Base-by-base conservation (phyloP, 106 monocot genomes). In the Dactylorhiza incarnata region DNA sequence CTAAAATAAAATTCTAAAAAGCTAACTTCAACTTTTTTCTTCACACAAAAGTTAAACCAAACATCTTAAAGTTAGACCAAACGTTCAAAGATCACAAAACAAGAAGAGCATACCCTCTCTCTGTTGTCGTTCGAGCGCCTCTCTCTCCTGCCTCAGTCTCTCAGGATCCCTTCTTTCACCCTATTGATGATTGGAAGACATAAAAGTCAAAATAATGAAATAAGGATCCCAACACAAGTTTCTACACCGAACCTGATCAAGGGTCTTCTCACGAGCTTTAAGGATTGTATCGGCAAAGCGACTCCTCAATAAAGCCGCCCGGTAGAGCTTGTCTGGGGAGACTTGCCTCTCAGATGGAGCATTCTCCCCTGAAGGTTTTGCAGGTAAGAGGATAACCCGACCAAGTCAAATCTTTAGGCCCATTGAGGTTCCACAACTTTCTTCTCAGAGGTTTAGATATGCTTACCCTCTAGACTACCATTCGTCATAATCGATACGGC, bases 221-320 rank as follows among this genome's bases (percentile, higher is more conserved):
- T 49, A 49, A 4, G 45, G 0, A 24, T 11, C 46, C 44, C 49
- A 1, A 25, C 11, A 45, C 11, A 17, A 25, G 9, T 14, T 61
- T 5, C 22, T 15, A 43, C 7, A 77, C 73, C 86, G 45, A 78
- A 93, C 96, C 93, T 93, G 83, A 63, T 87, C 88, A 67, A 97
- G 87, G 43, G 93, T 82, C 75, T 97, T 93, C 78, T 97, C 96
- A 48, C 87, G 93, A 62, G 95, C 95, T 87, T 90, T 95, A 37
- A 95, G 81, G 61, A 95, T 95, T 26, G 95, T 95, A 76, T 95
- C 95, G 12, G 90, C 95, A 84, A 95, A 95, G 17, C 95, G 95
- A 73, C 54, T 82, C 83, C 75, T 88, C 84, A 97, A 79, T 46
- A 89, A 75, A 77, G 93, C 96, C 49, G 87, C 89, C 48, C 96